phyloP scores from a whole-genome alignment of 1,139 yeast genomes.

The Yamadazyma siamensis region DNA sequence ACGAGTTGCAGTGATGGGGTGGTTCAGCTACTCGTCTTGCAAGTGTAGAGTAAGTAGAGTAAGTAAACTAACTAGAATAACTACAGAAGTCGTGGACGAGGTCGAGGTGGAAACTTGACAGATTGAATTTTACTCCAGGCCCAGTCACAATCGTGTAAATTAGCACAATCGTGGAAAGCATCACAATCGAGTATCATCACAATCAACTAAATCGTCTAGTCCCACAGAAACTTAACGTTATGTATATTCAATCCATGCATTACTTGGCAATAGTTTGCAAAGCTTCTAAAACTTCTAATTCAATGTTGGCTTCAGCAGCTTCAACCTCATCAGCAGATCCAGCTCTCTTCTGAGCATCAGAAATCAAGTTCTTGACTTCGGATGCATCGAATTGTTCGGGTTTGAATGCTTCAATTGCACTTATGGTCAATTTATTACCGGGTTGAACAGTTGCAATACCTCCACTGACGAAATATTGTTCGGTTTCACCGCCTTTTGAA shows the following conservation, averaged over 20 bases:
- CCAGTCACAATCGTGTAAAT: too few relatives aligned
- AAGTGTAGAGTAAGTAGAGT: too few relatives aligned
- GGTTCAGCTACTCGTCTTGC: too few relatives aligned
- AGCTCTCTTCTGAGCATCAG: constrained; percentile 94
- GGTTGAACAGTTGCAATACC: constrained; percentile 98
- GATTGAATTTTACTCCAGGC: too few relatives aligned
- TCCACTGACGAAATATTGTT: constrained; percentile 89
- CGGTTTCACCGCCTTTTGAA: constrained; percentile 68
- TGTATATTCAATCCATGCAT: constrained; percentile 4
- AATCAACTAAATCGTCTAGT: too few relatives aligned
- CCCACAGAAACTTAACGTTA: too few relatives aligned
- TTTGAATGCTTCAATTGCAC: constrained; percentile 95
- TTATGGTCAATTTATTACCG: constrained; percentile 84
- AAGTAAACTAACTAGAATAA: too few relatives aligned
- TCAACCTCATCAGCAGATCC: constrained; percentile 80
- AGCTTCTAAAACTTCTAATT: constrained; percentile 95
- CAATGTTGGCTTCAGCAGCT: constrained; percentile 93
- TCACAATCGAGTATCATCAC: too few relatives aligned
- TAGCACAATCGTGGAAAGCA: too few relatives aligned
- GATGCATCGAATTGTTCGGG: constrained; percentile 84
- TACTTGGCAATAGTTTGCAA: constrained; percentile 85
- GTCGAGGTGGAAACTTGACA: too few relatives aligned
- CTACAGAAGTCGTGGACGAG: too few relatives aligned
- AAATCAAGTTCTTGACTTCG: constrained; percentile 74
- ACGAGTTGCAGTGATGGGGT: too few relatives aligned